These are phyloP conservation scores for Penicillium silybi DNA, from an alignment of 495 filamentous ascomycete species.

Conservation along the genomic window DNA sequence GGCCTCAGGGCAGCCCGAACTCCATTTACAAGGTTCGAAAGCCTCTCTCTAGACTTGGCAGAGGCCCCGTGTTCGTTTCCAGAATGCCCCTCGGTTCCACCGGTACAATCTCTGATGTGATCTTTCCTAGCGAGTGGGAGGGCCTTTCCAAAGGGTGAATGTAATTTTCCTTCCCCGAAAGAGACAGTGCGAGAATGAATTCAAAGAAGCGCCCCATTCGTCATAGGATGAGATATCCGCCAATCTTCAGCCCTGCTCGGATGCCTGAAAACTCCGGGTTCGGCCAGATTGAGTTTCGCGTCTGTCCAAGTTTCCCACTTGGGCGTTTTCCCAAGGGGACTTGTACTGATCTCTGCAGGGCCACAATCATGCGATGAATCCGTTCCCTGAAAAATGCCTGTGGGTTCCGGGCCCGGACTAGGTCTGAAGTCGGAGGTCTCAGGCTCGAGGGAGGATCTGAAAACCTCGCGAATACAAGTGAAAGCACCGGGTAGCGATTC, in stretches of 20 bases:
- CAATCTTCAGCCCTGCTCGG: constrained; percentile 11
- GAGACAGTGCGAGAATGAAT: too few relatives aligned
- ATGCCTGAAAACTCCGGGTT: constrained; percentile 18
- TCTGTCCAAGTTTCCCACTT: constrained; percentile 6
- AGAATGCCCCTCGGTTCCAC: constrained; percentile 9
- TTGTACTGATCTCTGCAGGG: not conserved
- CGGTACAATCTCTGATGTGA: constrained; percentile 4
- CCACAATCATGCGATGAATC: constrained; percentile 5
- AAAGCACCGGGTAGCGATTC: not conserved
- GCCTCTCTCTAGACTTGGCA: constrained; percentile 1
- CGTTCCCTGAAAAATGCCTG: not conserved
- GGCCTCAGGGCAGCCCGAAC: not conserved
- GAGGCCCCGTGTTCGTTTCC: constrained; percentile 10
- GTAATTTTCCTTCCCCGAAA: not conserved
- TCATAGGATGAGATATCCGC: constrained; percentile 5
- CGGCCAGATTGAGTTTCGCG: constrained; percentile 26
- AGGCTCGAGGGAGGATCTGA: constrained; percentile 1
- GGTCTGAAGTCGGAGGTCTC: constrained; percentile 9
- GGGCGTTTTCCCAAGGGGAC: too few relatives aligned
- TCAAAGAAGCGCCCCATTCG: too few relatives aligned
- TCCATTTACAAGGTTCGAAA: not conserved
- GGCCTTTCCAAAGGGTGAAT: not conserved
- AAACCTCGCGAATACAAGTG: constrained; percentile 5
- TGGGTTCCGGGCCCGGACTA: constrained; percentile 2
- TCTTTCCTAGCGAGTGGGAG: not conserved